A percentile compares a stretch with the other conserved stretches of the same genome.
Evolutionary conservation across 202 grass and related monocot species (phyloP).

Genomic region (Schoenoplectus tabernaemontani): DNA sequence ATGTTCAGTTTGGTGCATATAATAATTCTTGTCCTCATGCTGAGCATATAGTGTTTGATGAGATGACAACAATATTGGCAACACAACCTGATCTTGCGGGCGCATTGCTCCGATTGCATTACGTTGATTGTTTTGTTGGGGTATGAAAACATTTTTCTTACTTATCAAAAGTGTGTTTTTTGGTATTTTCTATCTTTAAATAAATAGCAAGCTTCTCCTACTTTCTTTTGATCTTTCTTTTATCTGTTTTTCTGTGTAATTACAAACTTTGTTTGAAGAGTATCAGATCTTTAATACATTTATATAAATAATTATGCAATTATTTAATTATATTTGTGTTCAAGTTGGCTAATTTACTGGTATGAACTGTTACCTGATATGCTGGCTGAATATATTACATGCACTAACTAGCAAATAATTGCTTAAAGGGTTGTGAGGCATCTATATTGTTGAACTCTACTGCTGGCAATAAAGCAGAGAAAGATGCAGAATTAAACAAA

Average conservation of each 20-base stretch:
- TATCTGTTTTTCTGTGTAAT: not conserved
- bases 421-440: slow-evolving; percentile 61
- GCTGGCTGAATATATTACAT: not conserved
- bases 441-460: slow-evolving; percentile 58
- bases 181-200: not conserved
- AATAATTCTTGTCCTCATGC: slow-evolving; percentile 10
- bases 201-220: not conserved
- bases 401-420: not conserved
- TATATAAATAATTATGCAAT: not conserved
- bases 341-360: not conserved
- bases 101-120: slow-evolving; percentile 57
- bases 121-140: slow-evolving; percentile 78
- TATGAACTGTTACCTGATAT: not conserved
- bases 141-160: slow-evolving; percentile 7
- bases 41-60: slow-evolving; percentile 9
- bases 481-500: slow-evolving; percentile 49
- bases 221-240: not conserved
- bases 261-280: not conserved
- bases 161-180: not conserved
- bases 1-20: slow-evolving; percentile 10
- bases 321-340: not conserved
- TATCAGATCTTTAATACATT: not conserved
- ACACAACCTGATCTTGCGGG: slow-evolving; percentile 29
- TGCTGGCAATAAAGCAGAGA: slow-evolving; percentile 40
- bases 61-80: slow-evolving; percentile 17